Conservation (phyloP, 228 moss, liverwort and hornwort species). For the Sphagnum magellanicum region DNA sequence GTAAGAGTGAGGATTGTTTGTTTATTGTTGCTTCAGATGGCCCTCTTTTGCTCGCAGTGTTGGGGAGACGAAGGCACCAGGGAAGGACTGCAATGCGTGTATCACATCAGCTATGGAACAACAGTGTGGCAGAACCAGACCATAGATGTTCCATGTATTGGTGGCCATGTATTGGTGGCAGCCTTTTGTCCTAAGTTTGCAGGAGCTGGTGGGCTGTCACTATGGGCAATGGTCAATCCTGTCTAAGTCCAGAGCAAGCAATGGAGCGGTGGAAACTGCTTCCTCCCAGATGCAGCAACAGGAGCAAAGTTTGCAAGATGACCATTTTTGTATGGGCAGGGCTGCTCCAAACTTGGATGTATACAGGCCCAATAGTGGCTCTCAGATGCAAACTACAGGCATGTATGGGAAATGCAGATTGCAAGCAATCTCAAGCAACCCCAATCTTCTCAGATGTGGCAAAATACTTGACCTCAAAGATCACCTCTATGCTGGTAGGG, state of each 20-base stretch:
- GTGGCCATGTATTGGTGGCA: background rate
- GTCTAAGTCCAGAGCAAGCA: background rate
- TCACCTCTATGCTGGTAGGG: too few species aligned
- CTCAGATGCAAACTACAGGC: background rate
- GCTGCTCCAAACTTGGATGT: background rate
- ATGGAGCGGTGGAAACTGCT: background rate
- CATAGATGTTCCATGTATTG: background rate
- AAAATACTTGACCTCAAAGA: too few species aligned
- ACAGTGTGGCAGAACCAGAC: background rate
- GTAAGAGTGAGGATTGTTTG: constrained; percentile 1
- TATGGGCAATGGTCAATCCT: constrained; percentile 1
- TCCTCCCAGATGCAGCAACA: background rate
- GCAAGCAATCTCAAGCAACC: background rate
- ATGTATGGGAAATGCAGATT: background rate
- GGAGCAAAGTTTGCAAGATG: background rate
- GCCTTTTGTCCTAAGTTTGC: background rate
- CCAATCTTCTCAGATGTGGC: background rate
- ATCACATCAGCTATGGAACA: background rate
- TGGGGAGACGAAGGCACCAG: background rate
- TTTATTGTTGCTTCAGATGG: constrained; percentile 22
- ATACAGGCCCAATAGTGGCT: background rate
- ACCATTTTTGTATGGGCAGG: background rate
- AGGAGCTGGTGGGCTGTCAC: background rate
- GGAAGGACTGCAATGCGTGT: background rate
- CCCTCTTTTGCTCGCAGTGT: background rate